phyloP scores from a whole-genome alignment of 495 filamentous ascomycete species.

The Schizothecium vesticola region DNA sequence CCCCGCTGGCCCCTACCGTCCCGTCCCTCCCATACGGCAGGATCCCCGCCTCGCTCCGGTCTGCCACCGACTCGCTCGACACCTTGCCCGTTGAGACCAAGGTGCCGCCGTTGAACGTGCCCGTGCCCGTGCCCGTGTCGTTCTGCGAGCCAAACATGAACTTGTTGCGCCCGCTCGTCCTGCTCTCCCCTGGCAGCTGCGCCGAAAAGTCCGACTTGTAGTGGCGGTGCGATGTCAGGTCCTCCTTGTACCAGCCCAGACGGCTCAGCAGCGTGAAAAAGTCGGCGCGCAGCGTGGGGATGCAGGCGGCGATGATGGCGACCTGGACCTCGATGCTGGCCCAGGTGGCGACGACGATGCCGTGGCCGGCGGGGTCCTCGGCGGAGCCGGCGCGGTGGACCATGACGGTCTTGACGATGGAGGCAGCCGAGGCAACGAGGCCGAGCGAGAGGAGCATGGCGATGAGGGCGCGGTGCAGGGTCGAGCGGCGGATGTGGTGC shows the following conservation, averaged over 20 bases:
- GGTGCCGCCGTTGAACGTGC: neutral
- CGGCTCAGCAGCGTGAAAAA: neutral
- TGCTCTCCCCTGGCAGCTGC: neutral
- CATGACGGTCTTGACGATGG: conserved; percentile 2
- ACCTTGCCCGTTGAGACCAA: neutral
- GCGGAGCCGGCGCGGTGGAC: neutral
- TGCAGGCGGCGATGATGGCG: conserved; percentile 10
- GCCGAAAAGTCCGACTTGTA: neutral
- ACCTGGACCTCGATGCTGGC: conserved; percentile 2
- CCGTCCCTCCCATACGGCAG: neutral
- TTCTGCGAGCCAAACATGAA: neutral
- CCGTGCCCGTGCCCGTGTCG: neutral
- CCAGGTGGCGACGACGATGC: conserved; percentile 1
- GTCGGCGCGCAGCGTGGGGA: neutral
- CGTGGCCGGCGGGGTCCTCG: neutral
- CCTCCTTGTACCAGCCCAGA: neutral
- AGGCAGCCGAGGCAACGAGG: conserved; percentile 5
- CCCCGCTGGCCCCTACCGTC: neutral
- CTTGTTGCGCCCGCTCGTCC: neutral
- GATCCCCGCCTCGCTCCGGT: neutral
- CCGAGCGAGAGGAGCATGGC: conserved; percentile 7
- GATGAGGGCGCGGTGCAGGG: conserved; percentile 5
- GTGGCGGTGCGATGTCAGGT: neutral
- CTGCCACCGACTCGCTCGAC: neutral
- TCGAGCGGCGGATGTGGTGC: conserved; percentile 4